Evolutionary conservation across 257 asterid genomes (phyloP), one percentile per base, ranked within the genome.

Genomic region (Solanum chiquidenum): DNA sequence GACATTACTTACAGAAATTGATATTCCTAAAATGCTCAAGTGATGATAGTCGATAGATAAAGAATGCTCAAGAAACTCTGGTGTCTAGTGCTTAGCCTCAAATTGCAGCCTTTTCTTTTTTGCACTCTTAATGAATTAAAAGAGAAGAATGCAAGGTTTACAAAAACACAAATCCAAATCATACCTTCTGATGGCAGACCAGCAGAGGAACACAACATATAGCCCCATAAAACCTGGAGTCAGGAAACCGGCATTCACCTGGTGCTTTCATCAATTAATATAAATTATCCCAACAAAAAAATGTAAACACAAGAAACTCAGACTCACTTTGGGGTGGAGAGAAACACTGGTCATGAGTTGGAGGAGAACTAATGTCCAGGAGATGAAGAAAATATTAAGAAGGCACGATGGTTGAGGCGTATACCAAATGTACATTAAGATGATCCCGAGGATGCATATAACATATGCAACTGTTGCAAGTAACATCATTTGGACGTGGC

Each of bases 121-220:
- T 31, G 42, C 42, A 34, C 27, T 72, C 44, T 9, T 72, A 73
- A 21, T 35, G 49, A 35, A 35, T 42, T 20, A 37, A 74, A 74
- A 37, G 40, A 21, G 52, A 72, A 72, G 27, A 0, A 74, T 3
- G 3, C 9, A 12, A 34, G 23, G 29, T 75, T 12, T 75, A 37
- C 2, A 33, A 75, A 75, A 20, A 85, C 1, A 42, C 7, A 29
- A 33, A 35, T 42, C 34, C 35, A 31, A 44, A 27, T 37, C 85
- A n/a, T 88, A 46, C 94, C 94, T 92, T 89, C 93, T 86, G 58
- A 92, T 90, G 89, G 94, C 94, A 49, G 94, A 92, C 94, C 94
- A 92, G 92, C 94, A 92, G 84, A 92, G 94, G 75, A 92, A 92
- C 82, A 92, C 94, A 12, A 91, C 86, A 66, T 92, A 92, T 74